Conservation (phyloP, 257 asterid species). For the Ligustrum vulgare region DNA sequence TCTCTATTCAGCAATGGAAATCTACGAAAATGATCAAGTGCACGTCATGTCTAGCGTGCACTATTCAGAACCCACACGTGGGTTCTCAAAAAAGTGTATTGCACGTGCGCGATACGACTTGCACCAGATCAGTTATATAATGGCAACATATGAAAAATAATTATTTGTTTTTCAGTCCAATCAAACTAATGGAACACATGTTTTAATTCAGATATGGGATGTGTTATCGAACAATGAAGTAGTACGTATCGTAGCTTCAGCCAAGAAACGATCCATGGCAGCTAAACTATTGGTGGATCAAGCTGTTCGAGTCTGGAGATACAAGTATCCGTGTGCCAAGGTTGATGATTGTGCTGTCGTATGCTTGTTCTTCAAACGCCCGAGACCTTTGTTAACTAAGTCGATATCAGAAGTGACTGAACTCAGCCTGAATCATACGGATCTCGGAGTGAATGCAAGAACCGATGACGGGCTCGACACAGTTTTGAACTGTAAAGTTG, state of each 20-base stretch:
- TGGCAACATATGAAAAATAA: not conserved
- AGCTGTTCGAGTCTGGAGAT: constrained; percentile 72
- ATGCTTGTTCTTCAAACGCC: constrained; percentile 66
- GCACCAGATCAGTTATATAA: no score
- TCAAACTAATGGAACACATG: not conserved
- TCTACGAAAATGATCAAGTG: no score
- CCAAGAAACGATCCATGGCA: constrained; percentile 60
- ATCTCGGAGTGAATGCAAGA: constrained; percentile 29
- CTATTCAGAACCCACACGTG: no score
- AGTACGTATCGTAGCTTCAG: constrained; percentile 57
- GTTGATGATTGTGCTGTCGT: constrained; percentile 76
- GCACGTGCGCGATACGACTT: no score
- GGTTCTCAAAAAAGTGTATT: no score
- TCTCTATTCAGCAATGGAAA: not conserved
- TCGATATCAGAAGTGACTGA: constrained; percentile 50
- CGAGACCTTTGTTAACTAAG: constrained; percentile 45
- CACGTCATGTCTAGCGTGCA: no score
- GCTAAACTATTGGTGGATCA: constrained; percentile 59
- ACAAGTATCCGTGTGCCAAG: constrained; percentile 66
- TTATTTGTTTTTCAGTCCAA: not conserved
- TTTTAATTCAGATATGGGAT: constrained; percentile 67
- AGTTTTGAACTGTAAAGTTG: constrained; percentile 46
- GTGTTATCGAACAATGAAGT: constrained; percentile 74
- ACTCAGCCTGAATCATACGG: constrained; percentile 47
- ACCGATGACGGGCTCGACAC: constrained; percentile 79